Conservation (phyloP, 306 rosid genomes). For the Castanospermum australe region DNA sequence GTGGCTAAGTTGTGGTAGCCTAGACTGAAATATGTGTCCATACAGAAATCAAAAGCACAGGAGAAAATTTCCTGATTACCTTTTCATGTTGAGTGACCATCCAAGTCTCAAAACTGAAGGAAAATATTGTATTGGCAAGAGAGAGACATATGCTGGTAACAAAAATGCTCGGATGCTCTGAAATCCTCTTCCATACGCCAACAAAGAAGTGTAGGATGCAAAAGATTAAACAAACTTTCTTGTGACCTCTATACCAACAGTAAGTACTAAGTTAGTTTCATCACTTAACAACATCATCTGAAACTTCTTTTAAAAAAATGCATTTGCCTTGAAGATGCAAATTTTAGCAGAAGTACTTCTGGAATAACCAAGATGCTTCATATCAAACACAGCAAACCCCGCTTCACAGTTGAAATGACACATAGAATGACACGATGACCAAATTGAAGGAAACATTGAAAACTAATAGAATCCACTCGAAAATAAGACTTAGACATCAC, state of each 20-base stretch:
- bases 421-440: slow-evolving; percentile 9
- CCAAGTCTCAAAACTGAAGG: slow-evolving; percentile 84
- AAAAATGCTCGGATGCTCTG: slow-evolving; percentile 58
- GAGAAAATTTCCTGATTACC: slow-evolving; percentile 44
- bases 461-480: slow-evolving; percentile 6
- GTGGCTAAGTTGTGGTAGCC: slow-evolving; percentile 18
- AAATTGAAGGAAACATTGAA: slow-evolving; percentile 7
- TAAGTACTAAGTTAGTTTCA: slow-evolving; percentile 30
- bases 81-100: slow-evolving; percentile 86
- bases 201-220: slow-evolving; percentile 69
- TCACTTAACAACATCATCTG: background rate
- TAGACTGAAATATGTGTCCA: background rate
- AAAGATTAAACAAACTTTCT: slow-evolving; percentile 70
- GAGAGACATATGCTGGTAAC: slow-evolving; percentile 62
- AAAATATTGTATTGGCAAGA: slow-evolving; percentile 66
- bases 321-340: slow-evolving; percentile 11
- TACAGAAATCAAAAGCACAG: slow-evolving; percentile 26
- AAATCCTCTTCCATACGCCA: slow-evolving; percentile 73
- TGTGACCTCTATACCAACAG: slow-evolving; percentile 69
- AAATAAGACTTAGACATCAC: background rate
- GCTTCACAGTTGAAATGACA: slow-evolving; percentile 23
- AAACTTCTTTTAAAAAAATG: background rate
- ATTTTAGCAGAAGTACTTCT: slow-evolving; percentile 3
- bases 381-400: slow-evolving; percentile 11
- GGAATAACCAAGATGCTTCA: slow-evolving; percentile 21